These are phyloP conservation scores for Candida koratica DNA, from an alignment of 805 yeast species.

Conservation along the genomic window DNA sequence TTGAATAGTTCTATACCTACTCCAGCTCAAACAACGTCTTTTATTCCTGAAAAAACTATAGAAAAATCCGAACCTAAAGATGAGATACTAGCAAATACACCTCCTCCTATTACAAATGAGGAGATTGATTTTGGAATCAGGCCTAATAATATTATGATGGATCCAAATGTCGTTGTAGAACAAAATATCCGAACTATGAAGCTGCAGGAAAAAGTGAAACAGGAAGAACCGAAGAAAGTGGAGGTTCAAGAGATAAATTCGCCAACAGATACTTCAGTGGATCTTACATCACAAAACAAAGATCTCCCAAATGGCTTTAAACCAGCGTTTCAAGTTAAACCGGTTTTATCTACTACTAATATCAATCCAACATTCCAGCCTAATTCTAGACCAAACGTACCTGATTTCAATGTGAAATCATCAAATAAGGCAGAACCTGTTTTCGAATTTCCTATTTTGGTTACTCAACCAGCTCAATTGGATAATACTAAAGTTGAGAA, in stretches of 20 bases:
- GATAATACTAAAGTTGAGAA: conserved; percentile 23
- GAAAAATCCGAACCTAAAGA: conserved; percentile 4
- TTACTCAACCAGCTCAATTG: conserved; percentile 15
- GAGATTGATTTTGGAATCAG: background rate
- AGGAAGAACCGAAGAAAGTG: background rate
- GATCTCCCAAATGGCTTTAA: background rate
- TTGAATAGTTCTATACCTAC: conserved; percentile 13
- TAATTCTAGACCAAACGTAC: background rate
- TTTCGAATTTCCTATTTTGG: conserved; percentile 24
- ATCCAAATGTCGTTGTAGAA: background rate
- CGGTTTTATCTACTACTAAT: conserved; percentile 6
- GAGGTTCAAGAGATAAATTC: background rate
- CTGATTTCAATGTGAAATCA: background rate
- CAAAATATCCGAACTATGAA: background rate
- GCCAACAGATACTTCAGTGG: too few relatives aligned
- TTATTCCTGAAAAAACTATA: conserved; percentile 2
- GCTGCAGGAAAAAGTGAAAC: background rate
- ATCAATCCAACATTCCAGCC: conserved; percentile 3
- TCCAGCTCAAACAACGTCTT: conserved; percentile 11
- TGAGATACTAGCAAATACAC: background rate
- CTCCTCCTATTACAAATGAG: conserved; percentile 2
- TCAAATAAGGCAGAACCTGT: background rate
- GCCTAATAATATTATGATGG: background rate
- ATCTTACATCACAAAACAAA: background rate
- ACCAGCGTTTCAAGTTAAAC: conserved; percentile 6